A percentile compares a stretch with the other conserved stretches of the same genome.
Conservation (phyloP, 2,329 filamentous ascomycete genomes). For the Cercospora sesami region DNA sequence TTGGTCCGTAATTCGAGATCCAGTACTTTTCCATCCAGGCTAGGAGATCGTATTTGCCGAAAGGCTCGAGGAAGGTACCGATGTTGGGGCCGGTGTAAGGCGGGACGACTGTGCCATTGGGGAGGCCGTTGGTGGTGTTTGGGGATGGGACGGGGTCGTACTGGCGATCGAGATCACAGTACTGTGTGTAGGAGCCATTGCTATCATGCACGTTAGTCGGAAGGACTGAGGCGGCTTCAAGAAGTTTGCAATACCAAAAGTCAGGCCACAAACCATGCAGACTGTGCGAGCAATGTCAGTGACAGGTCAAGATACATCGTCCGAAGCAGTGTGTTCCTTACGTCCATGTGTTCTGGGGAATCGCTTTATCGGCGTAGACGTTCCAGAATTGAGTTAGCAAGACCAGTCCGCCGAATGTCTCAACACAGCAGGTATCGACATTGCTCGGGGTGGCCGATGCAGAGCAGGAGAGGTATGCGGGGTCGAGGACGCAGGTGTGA, state of each 20-base stretch:
- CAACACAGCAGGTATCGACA: constrained; percentile 64
- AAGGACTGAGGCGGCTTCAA: background rate
- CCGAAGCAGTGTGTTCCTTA: background rate
- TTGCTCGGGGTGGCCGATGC: constrained; percentile 42
- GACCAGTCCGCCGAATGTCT: constrained; percentile 65
- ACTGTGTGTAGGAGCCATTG: constrained; percentile 63
- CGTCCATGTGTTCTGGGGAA: constrained; percentile 61
- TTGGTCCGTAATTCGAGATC: constrained; percentile 59
- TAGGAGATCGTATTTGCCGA: constrained; percentile 61
- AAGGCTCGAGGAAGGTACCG: constrained; percentile 58
- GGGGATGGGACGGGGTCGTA: constrained; percentile 60
- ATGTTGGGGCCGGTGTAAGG: constrained; percentile 61
- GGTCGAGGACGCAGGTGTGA: constrained; percentile 56
- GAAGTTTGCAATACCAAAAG: background rate
- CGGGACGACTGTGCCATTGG: constrained; percentile 54
- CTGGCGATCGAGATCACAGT: constrained; percentile 65
- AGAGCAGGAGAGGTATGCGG: constrained; percentile 52
- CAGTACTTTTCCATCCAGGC: constrained; percentile 67
- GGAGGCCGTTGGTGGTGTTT: constrained; percentile 62
- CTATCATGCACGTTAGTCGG: constrained; percentile 12
- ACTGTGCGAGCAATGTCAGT: background rate
- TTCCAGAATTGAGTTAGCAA: constrained; percentile 66
- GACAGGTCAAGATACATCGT: background rate
- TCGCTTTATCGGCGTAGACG: constrained; percentile 62
- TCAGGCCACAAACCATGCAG: constrained; percentile 7